Base-by-base conservation (phyloP, 192 early-diverging fungal genomes). In the Coemansia brasiliensis region DNA sequence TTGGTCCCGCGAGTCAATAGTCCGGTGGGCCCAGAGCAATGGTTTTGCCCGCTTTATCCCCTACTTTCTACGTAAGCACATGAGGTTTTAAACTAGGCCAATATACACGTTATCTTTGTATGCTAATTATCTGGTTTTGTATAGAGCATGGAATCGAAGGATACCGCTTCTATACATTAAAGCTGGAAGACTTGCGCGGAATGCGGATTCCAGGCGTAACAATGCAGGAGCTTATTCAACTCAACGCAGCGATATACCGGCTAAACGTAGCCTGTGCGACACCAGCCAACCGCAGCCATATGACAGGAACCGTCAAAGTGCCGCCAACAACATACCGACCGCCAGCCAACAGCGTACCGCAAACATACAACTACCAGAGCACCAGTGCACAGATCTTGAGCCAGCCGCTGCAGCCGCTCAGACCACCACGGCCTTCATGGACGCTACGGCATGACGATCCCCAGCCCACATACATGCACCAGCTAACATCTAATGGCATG, bases 91-190 rank as follows among this genome's bases (percentile, higher is more conserved):
- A n/a, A n/a, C n/a, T n/a, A n/a, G n/a, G n/a, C n/a, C n/a, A n/a
- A n/a, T n/a, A 5, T 2, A 15, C 38, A 5, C 38, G 1, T 20
- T 40, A 25, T 21, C 20, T 40, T 40, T 13, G 27, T 16, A 17
- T 18, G 5, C 49, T 51, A 51, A 51, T 16, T 27, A 16, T 1
- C 10, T 11, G 21, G 9, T 39, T 21, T 16, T 39, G 1, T 39
- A 18, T 78, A 78, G 74, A 72, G 65, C 35, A 69, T 26, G 75
- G 75, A 0, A 72, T 79, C 26, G 69, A 72, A 38, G 75, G 69
- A 13, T 60, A 72, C 26, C 61, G 65, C 41, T 72, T 79, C 21
- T 79, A 79, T 24, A 69, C 69, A 43, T 51, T 79, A 2, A 43
- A 53, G 45, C 52, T 79, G 13, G 75, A 79, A 57, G 62, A 64